A percentile compares a stretch with the other conserved stretches of the same genome.
Evolutionary conservation across 371 early-diverging fungal species (phyloP).

Genomic region (Syncephalastrum sp.): DNA sequence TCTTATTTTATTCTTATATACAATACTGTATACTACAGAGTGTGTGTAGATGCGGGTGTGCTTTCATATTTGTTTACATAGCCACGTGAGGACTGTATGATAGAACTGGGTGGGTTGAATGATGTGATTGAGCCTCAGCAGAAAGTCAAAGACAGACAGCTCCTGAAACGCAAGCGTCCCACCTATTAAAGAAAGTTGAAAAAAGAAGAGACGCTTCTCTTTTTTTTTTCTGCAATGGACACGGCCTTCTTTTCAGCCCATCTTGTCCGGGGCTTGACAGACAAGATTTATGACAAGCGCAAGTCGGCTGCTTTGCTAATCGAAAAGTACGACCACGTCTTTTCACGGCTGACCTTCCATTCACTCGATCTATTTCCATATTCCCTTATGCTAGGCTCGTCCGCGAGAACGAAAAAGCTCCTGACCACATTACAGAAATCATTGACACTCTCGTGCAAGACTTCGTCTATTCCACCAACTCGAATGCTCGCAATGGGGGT

Average conservation of each 20-base stretch:
- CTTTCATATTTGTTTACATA: too few species aligned
- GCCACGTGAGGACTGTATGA: slow-evolving; percentile 1
- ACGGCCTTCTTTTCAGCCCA: slow-evolving; percentile 27
- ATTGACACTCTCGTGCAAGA: slow-evolving; percentile 75
- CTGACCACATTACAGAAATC: slow-evolving; percentile 57
- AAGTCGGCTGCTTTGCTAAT: slow-evolving; percentile 87
- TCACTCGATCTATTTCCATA: neutral
- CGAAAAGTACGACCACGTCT: slow-evolving; percentile 54
- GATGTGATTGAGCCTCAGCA: too few species aligned
- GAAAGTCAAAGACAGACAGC: too few species aligned
- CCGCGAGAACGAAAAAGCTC: slow-evolving; percentile 60
- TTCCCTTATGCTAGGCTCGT: slow-evolving; percentile 41
- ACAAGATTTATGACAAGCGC: slow-evolving; percentile 88
- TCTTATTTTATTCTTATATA: too few species aligned
- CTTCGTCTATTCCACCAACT: slow-evolving; percentile 75
- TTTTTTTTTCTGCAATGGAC: slow-evolving; percentile 18
- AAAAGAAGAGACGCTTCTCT: neutral
- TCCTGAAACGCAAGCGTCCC: too few species aligned
- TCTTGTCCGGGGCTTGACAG: slow-evolving; percentile 64
- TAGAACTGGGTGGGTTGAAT: neutral
- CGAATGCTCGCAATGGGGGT: slow-evolving; percentile 89
- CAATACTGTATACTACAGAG: too few species aligned
- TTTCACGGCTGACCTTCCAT: neutral
- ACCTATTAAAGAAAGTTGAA: too few species aligned
- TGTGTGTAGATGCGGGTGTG: too few species aligned